Base-by-base conservation (phyloP, 371 early-diverging fungal genomes). In the Mycotypha africana region DNA sequence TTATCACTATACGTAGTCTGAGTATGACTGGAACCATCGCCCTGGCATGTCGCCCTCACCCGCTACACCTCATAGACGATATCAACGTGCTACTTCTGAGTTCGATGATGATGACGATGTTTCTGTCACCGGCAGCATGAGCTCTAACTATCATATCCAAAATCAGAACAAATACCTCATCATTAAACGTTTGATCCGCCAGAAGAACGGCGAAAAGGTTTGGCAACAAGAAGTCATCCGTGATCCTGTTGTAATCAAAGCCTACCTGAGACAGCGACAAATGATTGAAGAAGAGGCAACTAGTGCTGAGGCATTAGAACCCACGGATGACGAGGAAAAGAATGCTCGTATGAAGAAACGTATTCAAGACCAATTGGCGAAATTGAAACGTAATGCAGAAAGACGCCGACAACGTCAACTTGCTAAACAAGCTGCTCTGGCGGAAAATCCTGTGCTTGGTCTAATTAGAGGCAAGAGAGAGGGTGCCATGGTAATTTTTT, bases 161-260 rank as follows among this genome's bases (percentile, higher is more conserved):
- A 72, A 65, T 46, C 63, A 70, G 33, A 88, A 85, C 60, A 82
- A 83, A 51, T 56, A 67, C 39, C 47, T 88, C 45, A 74, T 84
- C 10, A 88, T 88, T 42, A 70, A 68, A 30, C 72, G 88, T 26
- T 51, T 78, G 38, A 79, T 81, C n/a, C 58, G 58, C 6, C 71
- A 63, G 30, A 60, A 67, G 17, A 79, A 79, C n/a, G 93, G 91
- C 0, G 83, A 86, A 48, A 60, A 77, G 12, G 68, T 63, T 19
- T 89, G 90, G 88, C 79, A 81, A 41, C 64, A 81, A 19, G 94
- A 95, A 54, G 71, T 85, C 3, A 71, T 97, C 16, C 82, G 78
- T 5, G 92, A 95, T 48, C 75, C 81, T 15, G 79, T 85, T 2
- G 93, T 97, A 0, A 89, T 94, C 41, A 90, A 92, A 47, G 88